phyloP scores from a whole-genome alignment of 2,329 filamentous ascomycete genomes.

The Drechslerella dactyloides region DNA sequence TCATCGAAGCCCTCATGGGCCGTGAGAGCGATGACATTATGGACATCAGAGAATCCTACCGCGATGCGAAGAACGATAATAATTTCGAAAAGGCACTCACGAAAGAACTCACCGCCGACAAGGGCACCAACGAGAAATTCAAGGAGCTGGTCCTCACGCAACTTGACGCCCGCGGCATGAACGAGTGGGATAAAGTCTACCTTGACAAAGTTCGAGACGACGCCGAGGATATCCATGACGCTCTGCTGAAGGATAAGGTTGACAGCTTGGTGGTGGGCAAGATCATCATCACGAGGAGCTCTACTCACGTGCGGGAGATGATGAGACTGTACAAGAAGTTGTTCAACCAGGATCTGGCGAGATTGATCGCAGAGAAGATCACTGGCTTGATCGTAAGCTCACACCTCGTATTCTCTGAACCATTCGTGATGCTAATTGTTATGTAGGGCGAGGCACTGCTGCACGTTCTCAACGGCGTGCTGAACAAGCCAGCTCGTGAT shows the following conservation, averaged over 20 bases:
- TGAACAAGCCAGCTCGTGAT: constrained; percentile 93
- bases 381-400: constrained; percentile 85
- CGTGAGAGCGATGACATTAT: constrained; percentile 85
- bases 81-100: constrained; percentile 84
- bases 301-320: constrained; percentile 80
- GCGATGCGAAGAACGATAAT: constrained; percentile 88
- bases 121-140: constrained; percentile 66
- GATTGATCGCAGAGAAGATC: constrained; percentile 85
- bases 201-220: constrained; percentile 69
- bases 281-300: constrained; percentile 80
- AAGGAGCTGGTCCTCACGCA: constrained; percentile 83
- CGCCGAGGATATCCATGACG: constrained; percentile 72
- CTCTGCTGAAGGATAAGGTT: constrained; percentile 63
- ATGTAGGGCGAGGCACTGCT: constrained; percentile 86
- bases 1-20: constrained; percentile 93
- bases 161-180: constrained; percentile 75
- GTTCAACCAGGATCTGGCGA: constrained; percentile 81
- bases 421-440: constrained; percentile 3
- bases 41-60: constrained; percentile 84
- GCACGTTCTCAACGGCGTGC: constrained; percentile 93
- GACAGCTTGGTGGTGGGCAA: constrained; percentile 87
- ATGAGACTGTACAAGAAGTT: constrained; percentile 75
- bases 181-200: constrained; percentile 68
- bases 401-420: constrained; percentile 11
- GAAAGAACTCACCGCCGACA: constrained; percentile 90